These are phyloP conservation scores for Tetrastigma voinierianum DNA, from an alignment of 164 flowering plant genomes.

Conservation along the genomic window DNA sequence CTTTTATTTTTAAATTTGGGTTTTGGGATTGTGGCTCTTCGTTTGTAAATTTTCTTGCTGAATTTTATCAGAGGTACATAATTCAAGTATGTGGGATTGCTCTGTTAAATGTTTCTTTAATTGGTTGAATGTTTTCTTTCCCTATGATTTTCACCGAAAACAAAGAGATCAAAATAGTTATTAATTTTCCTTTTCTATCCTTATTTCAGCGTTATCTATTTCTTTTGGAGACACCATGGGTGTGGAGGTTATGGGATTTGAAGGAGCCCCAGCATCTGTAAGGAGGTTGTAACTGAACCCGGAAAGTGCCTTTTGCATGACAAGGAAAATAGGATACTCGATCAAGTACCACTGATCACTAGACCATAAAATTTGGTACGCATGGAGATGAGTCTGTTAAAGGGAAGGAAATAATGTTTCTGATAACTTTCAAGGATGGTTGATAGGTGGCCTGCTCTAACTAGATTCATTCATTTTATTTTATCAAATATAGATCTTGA, in stretches of 20 bases:
- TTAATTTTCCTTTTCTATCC: background rate
- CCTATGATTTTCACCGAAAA: background rate
- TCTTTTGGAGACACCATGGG: constrained; percentile 42
- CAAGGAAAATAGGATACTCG: constrained; percentile 41
- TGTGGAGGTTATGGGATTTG: constrained; percentile 62
- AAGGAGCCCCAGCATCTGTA: constrained; percentile 40
- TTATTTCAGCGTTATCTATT: constrained; percentile 5
- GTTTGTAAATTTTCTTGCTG: too few species aligned
- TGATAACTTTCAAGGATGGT: constrained; percentile 58
- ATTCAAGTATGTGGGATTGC: too few species aligned
- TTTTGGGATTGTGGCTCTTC: too few species aligned
- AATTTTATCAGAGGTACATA: too few species aligned
- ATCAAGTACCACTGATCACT: constrained; percentile 24
- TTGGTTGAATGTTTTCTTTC: background rate
- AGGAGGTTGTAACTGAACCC: constrained; percentile 29
- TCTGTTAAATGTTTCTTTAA: background rate
- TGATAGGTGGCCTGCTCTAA: constrained; percentile 83
- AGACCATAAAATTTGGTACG: constrained; percentile 64
- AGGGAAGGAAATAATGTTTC: constrained; percentile 34
- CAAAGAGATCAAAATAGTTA: too few species aligned
- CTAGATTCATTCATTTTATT: constrained; percentile 60
- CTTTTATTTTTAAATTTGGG: too few species aligned
- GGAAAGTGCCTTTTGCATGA: constrained; percentile 22
- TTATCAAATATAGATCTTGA: constrained; percentile 62
- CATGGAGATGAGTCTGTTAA: constrained; percentile 56